Evolutionary conservation across 768 basidiomycete genomes (phyloP), one percentile per base, ranked within the genome.

Genomic region (Mycena galopus): DNA sequence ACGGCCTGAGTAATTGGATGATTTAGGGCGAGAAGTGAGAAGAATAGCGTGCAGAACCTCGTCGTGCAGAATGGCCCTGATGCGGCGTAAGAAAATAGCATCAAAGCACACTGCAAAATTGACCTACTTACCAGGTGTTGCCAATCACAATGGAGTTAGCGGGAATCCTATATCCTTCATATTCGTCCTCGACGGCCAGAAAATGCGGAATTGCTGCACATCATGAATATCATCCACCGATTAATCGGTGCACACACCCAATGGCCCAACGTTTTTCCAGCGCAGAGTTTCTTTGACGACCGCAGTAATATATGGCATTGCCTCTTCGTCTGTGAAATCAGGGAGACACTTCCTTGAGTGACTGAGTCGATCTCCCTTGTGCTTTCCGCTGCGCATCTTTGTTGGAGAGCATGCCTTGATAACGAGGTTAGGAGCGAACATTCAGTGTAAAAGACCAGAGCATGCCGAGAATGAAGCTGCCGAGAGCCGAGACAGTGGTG

Each of bases 231-330:
- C n/a, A 25, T 9, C 14, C 14, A 51, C 25, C 51, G 25, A 27
- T 12, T 11, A 6, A 3, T 53, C 8, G 21, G 8, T 14, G 16
- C 21, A 19, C 63, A 27, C 19, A 64, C 63, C 63, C 14, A 53
- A 23, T 14, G 63, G 63, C 4, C 12, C 23, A 8, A 64, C 65
- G 39, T 29, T 29, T 19, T 56, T 29, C 65, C 65, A 66, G 25
- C 65, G 35, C 10, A 66, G 55, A 25, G 42, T 37, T 14, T 66
- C 65, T 21, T 66, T 56, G 21, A 66, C 55, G n/a, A 66, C 16
- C 19, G 65, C 65, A 11, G 25, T 23, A 2, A 57, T 11, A 57
- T 66, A 66, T 4, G 51, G 44, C 44, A 47, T 47, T n/a, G 44
- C 44, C 4, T 47, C 44, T 21, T 8, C 9, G 44, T 47, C 44